These are phyloP conservation scores for Cercospora zeae-maydis DNA, from an alignment of 2,329 filamentous ascomycete genomes.

Conservation along the genomic window DNA sequence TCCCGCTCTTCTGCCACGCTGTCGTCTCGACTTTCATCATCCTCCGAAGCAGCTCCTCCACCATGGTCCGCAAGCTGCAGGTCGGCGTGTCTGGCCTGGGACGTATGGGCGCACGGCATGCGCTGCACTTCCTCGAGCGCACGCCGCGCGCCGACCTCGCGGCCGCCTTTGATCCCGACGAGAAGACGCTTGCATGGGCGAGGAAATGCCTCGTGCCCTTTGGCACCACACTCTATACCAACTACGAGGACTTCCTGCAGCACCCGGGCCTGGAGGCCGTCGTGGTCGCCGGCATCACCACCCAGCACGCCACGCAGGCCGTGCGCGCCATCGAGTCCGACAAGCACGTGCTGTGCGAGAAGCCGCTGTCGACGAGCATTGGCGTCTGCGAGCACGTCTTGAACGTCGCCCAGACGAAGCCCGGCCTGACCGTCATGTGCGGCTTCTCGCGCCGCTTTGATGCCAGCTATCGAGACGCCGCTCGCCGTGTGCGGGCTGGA, in stretches of 20 bases:
- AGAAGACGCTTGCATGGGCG: constrained; percentile 48
- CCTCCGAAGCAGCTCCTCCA: neutral
- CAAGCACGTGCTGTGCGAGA: constrained; percentile 59
- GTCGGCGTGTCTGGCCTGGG: constrained; percentile 48
- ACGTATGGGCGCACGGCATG: constrained; percentile 50
- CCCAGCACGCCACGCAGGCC: constrained; percentile 56
- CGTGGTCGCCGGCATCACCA: constrained; percentile 54
- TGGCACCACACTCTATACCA: constrained; percentile 52
- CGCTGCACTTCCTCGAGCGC: constrained; percentile 47
- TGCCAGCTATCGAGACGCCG: constrained; percentile 60
- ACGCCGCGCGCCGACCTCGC: constrained; percentile 47
- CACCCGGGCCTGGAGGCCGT: constrained; percentile 55
- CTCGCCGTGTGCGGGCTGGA: constrained; percentile 50
- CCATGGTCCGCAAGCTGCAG: constrained; percentile 41
- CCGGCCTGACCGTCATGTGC: constrained; percentile 63
- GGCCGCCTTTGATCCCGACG: constrained; percentile 47
- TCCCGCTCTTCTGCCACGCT: neutral
- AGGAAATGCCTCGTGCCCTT: constrained; percentile 49
- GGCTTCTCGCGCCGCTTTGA: constrained; percentile 67
- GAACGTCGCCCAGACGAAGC: constrained; percentile 53
- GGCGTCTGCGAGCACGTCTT: constrained; percentile 60
- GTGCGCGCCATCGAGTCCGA: constrained; percentile 54
- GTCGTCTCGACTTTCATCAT: neutral
- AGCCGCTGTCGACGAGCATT: constrained; percentile 57
- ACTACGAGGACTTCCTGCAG: constrained; percentile 57